phyloP scores from a whole-genome alignment of 1,284 basidiomycete species.

The Singerocomus rubriflavus region DNA sequence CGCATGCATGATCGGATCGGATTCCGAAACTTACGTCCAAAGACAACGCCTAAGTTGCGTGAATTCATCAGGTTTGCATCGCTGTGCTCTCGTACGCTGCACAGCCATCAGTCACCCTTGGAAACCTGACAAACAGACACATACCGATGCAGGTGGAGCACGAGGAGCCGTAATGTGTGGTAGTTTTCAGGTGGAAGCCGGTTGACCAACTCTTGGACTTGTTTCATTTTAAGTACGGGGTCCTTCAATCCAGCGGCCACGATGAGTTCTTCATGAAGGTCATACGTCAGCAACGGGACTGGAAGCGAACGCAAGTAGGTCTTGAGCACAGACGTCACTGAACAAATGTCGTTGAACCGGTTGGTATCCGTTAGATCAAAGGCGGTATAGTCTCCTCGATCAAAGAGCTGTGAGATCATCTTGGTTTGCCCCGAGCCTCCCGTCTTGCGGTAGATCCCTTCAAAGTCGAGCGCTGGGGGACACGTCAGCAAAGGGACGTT shows the following conservation, averaged over 20 bases:
- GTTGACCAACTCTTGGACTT: constrained; percentile 68
- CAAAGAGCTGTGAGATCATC: constrained; percentile 92
- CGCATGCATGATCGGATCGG: neutral
- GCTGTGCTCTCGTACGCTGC: constrained; percentile 66
- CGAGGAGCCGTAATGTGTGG: constrained; percentile 77
- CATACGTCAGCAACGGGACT: constrained; percentile 86
- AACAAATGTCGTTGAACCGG: constrained; percentile 95
- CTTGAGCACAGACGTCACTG: constrained; percentile 95
- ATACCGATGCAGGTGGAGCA: constrained; percentile 85
- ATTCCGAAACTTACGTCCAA: constrained; percentile 78
- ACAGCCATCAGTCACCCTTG: constrained; percentile 5
- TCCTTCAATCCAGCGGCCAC: constrained; percentile 72
- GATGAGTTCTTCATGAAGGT: constrained; percentile 86
- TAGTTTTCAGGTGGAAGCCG: constrained; percentile 87
- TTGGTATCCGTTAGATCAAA: constrained; percentile 90
- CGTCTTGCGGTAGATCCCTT: constrained; percentile 96
- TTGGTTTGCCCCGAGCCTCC: constrained; percentile 93
- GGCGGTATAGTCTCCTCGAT: constrained; percentile 81
- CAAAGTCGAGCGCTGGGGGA: constrained; percentile 76
- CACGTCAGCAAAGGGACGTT: neutral
- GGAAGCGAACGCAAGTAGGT: constrained; percentile 94
- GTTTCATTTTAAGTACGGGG: constrained; percentile 53
- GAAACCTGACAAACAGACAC: constrained; percentile 19
- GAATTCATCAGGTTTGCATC: constrained; percentile 91
- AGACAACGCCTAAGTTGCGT: constrained; percentile 98